phyloP scores from a whole-genome alignment of 176 grass and related monocot genomes.

The Phyllostachys edulis region DNA sequence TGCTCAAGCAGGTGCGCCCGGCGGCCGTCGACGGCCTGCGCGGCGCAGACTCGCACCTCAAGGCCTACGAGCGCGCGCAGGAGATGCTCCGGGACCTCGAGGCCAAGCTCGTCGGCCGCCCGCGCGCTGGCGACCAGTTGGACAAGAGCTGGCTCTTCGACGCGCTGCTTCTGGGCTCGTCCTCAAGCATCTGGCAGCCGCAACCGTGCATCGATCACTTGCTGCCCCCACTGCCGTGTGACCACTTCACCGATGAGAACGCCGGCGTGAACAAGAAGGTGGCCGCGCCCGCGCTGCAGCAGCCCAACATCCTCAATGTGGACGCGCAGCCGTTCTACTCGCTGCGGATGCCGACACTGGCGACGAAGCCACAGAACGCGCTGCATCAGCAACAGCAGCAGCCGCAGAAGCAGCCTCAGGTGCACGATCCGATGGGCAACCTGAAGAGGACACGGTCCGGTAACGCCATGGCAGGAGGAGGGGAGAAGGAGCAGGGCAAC shows the following conservation, averaged over 20 bases:
- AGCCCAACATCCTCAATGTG: conserved; percentile 57
- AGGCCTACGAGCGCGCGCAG: conserved; percentile 84
- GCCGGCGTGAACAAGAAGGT: conserved; percentile 13
- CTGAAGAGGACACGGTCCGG: conserved; percentile 85
- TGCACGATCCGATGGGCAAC: conserved; percentile 60
- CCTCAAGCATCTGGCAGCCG: conserved; percentile 89
- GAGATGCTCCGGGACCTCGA: conserved; percentile 97
- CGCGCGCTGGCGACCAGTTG: conserved; percentile 17
- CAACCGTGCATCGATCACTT: conserved; percentile 76
- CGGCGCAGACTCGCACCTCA: conserved; percentile 91
- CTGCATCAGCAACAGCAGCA: neutral
- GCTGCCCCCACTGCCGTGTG: conserved; percentile 34
- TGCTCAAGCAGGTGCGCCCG: conserved; percentile 82
- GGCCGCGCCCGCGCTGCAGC: neutral
- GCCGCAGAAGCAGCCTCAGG: conserved; percentile 18
- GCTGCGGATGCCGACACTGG: conserved; percentile 40
- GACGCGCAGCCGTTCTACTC: conserved; percentile 85
- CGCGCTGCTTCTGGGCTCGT: conserved; percentile 57
- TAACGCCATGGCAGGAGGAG: conserved; percentile 36
- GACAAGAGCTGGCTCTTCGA: conserved; percentile 84
- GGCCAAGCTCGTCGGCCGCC: conserved; percentile 52
- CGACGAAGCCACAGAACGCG: conserved; percentile 28
- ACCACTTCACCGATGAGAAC: conserved; percentile 70
- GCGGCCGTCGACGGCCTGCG: conserved; percentile 66
- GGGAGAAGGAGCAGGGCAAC: conserved; percentile 29